phyloP scores from a whole-genome alignment of 2,329 filamentous ascomycete species.

The Trichophaea hybrida region DNA sequence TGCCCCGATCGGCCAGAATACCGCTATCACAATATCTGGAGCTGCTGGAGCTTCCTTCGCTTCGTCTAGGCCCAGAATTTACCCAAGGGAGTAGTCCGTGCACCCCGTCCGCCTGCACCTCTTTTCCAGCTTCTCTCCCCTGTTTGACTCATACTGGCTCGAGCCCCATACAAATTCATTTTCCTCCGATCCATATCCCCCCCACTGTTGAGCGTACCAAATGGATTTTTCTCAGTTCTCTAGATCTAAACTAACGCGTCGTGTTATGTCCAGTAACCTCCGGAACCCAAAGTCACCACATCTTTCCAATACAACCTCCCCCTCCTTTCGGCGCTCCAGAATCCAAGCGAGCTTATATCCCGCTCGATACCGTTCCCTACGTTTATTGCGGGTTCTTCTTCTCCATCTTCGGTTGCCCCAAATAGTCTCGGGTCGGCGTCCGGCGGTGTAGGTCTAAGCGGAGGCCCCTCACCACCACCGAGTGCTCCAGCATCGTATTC shows the following conservation, averaged over 20 bases:
- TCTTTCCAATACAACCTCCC: constrained; percentile 20
- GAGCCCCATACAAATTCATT: neutral
- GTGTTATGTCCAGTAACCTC: constrained; percentile 10
- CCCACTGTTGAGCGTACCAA: neutral
- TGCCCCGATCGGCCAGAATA: constrained; percentile 4
- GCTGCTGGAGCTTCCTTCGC: constrained; percentile 19
- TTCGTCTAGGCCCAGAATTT: constrained; percentile 21
- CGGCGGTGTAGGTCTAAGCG: constrained; percentile 18
- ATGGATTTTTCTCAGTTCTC: neutral
- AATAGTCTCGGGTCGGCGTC: constrained; percentile 21
- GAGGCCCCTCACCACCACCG: constrained; percentile 19
- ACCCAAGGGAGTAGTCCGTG: constrained; percentile 22
- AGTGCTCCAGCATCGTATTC: constrained; percentile 24
- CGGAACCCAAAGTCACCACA: constrained; percentile 17
- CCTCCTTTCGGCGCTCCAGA: constrained; percentile 21
- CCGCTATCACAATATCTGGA: constrained; percentile 7
- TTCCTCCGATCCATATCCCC: neutral
- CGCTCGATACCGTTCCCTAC: constrained; percentile 19
- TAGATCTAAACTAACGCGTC: neutral
- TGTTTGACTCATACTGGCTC: neutral
- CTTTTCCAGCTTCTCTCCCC: neutral
- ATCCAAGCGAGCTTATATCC: constrained; percentile 19
- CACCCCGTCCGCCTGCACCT: neutral
- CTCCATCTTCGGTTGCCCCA: constrained; percentile 17
- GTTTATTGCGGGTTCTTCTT: constrained; percentile 20